Evolutionary conservation across 2,329 filamentous ascomycete species (phyloP).

Genomic region (Botrytis hyacinthi): DNA sequence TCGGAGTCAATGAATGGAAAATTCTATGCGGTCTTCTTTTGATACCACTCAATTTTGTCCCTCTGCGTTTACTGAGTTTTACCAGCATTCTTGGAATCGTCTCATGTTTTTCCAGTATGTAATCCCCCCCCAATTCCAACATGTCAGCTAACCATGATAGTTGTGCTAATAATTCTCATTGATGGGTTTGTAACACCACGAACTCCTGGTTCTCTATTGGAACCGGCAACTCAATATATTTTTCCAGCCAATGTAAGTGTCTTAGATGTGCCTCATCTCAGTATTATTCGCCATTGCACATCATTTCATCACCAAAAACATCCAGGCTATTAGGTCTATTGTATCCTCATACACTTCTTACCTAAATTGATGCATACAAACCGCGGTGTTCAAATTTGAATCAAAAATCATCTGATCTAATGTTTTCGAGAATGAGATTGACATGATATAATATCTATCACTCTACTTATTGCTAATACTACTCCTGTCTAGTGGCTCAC

Average conservation of each 20-base stretch:
- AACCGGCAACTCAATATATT: slow-evolving; percentile 76
- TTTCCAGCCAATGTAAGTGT: slow-evolving; percentile 64
- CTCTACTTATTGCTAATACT: not conserved
- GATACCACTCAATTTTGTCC: slow-evolving; percentile 79
- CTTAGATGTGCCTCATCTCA: not conserved
- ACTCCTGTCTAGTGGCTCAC: slow-evolving; percentile 59
- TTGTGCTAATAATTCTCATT: slow-evolving; percentile 77
- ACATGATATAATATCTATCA: not conserved
- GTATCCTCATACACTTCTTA: not conserved
- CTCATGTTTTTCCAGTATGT: slow-evolving; percentile 82
- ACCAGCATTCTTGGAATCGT: slow-evolving; percentile 92
- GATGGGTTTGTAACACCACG: slow-evolving; percentile 84
- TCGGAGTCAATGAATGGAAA: slow-evolving; percentile 76
- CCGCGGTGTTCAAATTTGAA: not conserved
- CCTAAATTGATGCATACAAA: not conserved
- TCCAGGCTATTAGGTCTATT: not conserved
- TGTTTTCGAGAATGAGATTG: not conserved
- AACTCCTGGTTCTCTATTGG: slow-evolving; percentile 75
- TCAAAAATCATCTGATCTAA: not conserved
- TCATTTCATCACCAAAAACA: not conserved
- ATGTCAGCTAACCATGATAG: slow-evolving; percentile 44
- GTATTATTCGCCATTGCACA: not conserved
- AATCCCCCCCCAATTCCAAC: too few species aligned
- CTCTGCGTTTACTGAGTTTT: slow-evolving; percentile 79
- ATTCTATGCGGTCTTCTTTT: slow-evolving; percentile 75